Conservation (phyloP, 169 alveolate species). For the Plasmodium billcollinsi region DNA sequence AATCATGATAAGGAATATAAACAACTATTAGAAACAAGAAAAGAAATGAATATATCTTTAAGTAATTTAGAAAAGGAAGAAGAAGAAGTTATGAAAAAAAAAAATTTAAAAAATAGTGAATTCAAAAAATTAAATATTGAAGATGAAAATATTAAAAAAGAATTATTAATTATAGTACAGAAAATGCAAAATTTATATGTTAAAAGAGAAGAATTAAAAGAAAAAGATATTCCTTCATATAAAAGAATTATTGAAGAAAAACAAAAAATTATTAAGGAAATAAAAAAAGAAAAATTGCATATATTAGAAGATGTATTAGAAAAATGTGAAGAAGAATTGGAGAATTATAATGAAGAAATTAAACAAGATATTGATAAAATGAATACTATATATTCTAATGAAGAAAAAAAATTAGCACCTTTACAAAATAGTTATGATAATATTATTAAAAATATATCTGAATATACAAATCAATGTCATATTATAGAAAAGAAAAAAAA, state of each 20-base stretch:
- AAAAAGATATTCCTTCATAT: constrained; percentile 73
- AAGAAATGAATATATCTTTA: constrained; percentile 77
- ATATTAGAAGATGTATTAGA: constrained; percentile 80
- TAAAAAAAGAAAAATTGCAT: constrained; percentile 80
- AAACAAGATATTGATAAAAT: constrained; percentile 78
- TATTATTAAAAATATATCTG: constrained; percentile 73
- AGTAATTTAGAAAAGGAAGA: constrained; percentile 83
- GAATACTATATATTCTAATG: constrained; percentile 75
- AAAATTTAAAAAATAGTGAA: constrained; percentile 81
- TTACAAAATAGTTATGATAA: constrained; percentile 81
- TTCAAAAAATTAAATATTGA: constrained; percentile 80
- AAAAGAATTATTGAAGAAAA: constrained; percentile 80
- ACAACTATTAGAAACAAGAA: constrained; percentile 80
- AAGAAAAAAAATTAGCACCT: constrained; percentile 83
- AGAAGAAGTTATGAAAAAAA: constrained; percentile 75
- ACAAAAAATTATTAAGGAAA: constrained; percentile 70
- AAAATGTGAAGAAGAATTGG: constrained; percentile 81
- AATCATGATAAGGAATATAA: constrained; percentile 65
- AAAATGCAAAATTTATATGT: constrained; percentile 81
- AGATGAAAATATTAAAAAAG: constrained; percentile 88
- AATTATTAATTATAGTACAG: constrained; percentile 80
- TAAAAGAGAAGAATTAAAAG: constrained; percentile 76
- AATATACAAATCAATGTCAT: constrained; percentile 67
- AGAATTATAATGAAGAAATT: constrained; percentile 72
- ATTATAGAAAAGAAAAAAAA: constrained; percentile 76